Conservation (phyloP, 495 filamentous ascomycete species). For the Neurospora sp. region DNA sequence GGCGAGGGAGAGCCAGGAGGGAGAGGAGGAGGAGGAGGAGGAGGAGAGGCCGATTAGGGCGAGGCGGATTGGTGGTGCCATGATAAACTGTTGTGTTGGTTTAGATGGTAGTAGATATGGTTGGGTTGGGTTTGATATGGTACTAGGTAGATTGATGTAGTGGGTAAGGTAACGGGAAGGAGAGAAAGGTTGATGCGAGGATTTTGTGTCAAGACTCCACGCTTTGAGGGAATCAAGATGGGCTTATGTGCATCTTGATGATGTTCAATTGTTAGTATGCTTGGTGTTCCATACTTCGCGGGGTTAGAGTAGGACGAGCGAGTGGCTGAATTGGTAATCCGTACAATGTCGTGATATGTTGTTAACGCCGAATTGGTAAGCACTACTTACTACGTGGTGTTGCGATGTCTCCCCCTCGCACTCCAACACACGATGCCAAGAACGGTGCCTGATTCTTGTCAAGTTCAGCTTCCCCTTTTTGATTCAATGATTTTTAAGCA, state of each 20-base stretch:
- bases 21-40: conserved; percentile 12
- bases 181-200: not conserved
- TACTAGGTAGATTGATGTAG: too few species aligned
- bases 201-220: not conserved
- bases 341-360: not conserved
- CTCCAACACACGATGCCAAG: not conserved
- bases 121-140: not conserved
- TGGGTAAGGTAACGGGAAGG: not conserved
- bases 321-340: not conserved
- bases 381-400: not conserved
- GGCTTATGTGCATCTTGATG: not conserved
- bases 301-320: not conserved
- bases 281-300: not conserved
- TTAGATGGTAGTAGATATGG: too few species aligned
- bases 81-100: not conserved
- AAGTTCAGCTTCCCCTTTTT: not conserved
- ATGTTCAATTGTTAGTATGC: not conserved
- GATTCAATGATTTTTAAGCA: not conserved
- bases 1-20: conserved; percentile 43
- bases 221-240: not conserved
- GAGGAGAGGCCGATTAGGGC: conserved; percentile 50
- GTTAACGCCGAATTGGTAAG: not conserved
- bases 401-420: not conserved
- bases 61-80: conserved; percentile 40
- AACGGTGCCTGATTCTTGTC: not conserved